These are phyloP conservation scores for Paraphoma sp. DNA, from an alignment of 2,329 filamentous ascomycete genomes.

Conservation along the genomic window DNA sequence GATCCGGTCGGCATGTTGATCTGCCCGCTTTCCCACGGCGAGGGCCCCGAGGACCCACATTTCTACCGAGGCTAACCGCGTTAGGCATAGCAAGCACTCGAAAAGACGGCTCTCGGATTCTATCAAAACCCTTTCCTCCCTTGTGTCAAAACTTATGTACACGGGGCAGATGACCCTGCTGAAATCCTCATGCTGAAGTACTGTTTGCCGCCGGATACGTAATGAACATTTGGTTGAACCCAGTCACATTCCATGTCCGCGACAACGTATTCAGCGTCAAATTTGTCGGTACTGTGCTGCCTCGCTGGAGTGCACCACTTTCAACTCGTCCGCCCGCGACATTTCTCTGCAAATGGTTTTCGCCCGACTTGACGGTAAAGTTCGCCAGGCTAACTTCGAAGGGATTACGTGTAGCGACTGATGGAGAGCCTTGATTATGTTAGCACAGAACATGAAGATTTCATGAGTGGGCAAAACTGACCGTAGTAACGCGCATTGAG, in stretches of 20 bases:
- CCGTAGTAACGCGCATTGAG: slow-evolving; percentile 70
- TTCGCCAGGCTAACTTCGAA: slow-evolving; percentile 71
- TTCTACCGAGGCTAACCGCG: not conserved
- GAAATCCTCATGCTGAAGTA: not conserved
- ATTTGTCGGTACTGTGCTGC: slow-evolving; percentile 41
- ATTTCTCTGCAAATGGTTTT: slow-evolving; percentile 62
- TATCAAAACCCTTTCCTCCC: no score
- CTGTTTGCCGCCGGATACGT: slow-evolving; percentile 15
- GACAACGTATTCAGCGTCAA: slow-evolving; percentile 38
- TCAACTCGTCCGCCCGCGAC: slow-evolving; percentile 57
- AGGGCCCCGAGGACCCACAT: not conserved
- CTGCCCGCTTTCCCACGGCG: not conserved
- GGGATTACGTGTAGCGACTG: slow-evolving; percentile 63
- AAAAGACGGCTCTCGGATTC: no score
- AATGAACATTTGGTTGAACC: slow-evolving; percentile 36
- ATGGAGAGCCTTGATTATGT: slow-evolving; percentile 51
- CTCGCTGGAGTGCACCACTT: slow-evolving; percentile 58
- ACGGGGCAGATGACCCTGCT: no score
- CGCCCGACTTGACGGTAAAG: slow-evolving; percentile 69
- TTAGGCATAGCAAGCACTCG: no score
- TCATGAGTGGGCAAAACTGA: slow-evolving; percentile 23
- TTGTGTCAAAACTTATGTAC: no score
- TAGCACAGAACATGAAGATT: not conserved
- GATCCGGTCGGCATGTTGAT: not conserved
- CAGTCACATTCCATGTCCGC: slow-evolving; percentile 37